Evolutionary conservation across 208 protist genomes (phyloP).

Genomic region (Wallacemonas sp.): DNA sequence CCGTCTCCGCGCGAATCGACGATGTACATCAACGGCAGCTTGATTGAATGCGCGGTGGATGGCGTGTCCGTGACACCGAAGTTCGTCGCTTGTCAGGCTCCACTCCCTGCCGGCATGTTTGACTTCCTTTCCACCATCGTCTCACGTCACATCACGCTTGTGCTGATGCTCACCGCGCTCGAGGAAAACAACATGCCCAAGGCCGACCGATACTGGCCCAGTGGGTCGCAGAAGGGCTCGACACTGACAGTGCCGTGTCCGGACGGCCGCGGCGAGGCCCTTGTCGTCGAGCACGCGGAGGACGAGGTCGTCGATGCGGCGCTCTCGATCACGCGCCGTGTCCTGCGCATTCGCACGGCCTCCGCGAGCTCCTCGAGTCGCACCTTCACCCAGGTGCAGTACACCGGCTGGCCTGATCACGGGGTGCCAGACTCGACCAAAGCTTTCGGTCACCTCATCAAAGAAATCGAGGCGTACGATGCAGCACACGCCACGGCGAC

Average conservation of each 20-base stretch:
- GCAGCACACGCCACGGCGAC: neutral
- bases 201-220: slow-evolving; percentile 82
- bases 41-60: slow-evolving; percentile 18
- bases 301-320: slow-evolving; percentile 8
- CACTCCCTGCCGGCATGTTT: slow-evolving; percentile 48
- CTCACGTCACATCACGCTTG: slow-evolving; percentile 43
- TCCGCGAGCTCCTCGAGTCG: slow-evolving; percentile 14
- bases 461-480: slow-evolving; percentile 24
- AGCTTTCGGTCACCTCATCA: slow-evolving; percentile 59
- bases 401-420: slow-evolving; percentile 82
- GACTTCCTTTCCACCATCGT: slow-evolving; percentile 55
- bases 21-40: slow-evolving; percentile 73
- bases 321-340: slow-evolving; percentile 22
- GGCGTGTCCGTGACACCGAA: slow-evolving; percentile 31
- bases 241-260: neutral
- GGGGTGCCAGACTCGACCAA: slow-evolving; percentile 65
- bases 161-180: slow-evolving; percentile 77
- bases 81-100: slow-evolving; percentile 84
- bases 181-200: slow-evolving; percentile 59
- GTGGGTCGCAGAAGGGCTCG: neutral
- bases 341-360: slow-evolving; percentile 15
- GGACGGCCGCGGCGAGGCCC: neutral
- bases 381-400: slow-evolving; percentile 70
- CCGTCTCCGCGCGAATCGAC: slow-evolving; percentile 1
- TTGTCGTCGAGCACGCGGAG: slow-evolving; percentile 4